These are phyloP conservation scores for Mucor irregularis DNA, from an alignment of 371 early-diverging fungal genomes.

Conservation along the genomic window DNA sequence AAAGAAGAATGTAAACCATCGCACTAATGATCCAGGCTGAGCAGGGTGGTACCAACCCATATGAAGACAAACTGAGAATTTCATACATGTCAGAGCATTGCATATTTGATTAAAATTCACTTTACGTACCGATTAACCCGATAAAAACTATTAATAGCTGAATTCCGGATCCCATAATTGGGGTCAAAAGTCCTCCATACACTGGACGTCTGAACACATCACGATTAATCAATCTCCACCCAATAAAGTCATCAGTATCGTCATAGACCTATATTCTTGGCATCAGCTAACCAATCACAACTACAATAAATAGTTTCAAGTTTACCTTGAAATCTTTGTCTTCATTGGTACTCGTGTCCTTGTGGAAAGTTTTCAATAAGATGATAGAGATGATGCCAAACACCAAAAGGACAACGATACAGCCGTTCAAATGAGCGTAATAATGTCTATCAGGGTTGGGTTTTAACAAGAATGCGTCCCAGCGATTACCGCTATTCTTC, in stretches of 20 bases:
- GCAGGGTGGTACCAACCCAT: slow-evolving; percentile 36
- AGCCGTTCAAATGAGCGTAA: slow-evolving; percentile 32
- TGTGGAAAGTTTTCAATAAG: slow-evolving; percentile 32
- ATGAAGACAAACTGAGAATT: slow-evolving; percentile 8
- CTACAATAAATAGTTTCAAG: neutral
- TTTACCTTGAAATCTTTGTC: slow-evolving; percentile 18
- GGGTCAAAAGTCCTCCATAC: slow-evolving; percentile 49
- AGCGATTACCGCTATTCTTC: slow-evolving; percentile 18
- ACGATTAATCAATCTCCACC: slow-evolving; percentile 47
- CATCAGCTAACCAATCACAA: neutral
- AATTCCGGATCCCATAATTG: slow-evolving; percentile 44
- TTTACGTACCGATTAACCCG: slow-evolving; percentile 24
- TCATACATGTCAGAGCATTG: neutral
- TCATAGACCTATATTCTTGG: slow-evolving; percentile 18
- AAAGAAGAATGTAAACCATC: slow-evolving; percentile 20
- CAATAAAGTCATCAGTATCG: slow-evolving; percentile 43
- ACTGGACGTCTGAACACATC: slow-evolving; percentile 52
- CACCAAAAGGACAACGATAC: slow-evolving; percentile 22
- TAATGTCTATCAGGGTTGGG: slow-evolving; percentile 33
- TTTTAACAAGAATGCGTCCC: slow-evolving; percentile 38
- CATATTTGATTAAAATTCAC: no score
- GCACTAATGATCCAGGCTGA: slow-evolving; percentile 32
- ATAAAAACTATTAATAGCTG: slow-evolving; percentile 27
- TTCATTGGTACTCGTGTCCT: slow-evolving; percentile 12
- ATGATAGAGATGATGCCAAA: slow-evolving; percentile 27